Conservation (phyloP, 495 filamentous ascomycete genomes). For the Staphylotrichum longicolle region DNA sequence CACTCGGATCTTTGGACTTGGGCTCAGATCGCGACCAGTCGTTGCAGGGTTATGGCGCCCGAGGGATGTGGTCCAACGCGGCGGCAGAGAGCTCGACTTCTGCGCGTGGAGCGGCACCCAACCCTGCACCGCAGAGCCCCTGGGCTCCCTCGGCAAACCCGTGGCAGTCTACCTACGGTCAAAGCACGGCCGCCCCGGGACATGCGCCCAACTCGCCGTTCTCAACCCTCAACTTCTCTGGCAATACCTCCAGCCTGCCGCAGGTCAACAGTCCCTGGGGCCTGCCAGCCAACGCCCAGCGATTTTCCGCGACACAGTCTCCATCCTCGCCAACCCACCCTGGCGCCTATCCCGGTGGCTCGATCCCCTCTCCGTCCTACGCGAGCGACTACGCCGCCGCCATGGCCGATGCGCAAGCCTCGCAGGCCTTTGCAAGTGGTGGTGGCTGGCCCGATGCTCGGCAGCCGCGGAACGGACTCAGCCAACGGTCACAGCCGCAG, state of each 20-base stretch:
- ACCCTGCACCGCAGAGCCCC: conserved; percentile 9
- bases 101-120: background rate
- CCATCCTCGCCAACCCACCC: background rate
- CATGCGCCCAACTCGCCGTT: conserved; percentile 23
- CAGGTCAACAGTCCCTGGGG: conserved; percentile 34
- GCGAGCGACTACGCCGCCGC: conserved; percentile 9
- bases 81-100: conserved; percentile 1
- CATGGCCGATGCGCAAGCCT: conserved; percentile 13
- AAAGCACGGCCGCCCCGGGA: background rate
- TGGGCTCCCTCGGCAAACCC: conserved; percentile 17
- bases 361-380: conserved; percentile 11
- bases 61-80: conserved; percentile 14
- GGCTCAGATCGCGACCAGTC: background rate
- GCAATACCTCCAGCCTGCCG: conserved; percentile 27
- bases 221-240: conserved; percentile 26
- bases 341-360: background rate
- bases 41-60: conserved; percentile 5
- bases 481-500: background rate
- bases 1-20: background rate
- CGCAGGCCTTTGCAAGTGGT: conserved; percentile 1
- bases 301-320: conserved; percentile 14
- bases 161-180: conserved; percentile 12
- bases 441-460: conserved; percentile 20
- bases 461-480: conserved; percentile 6
- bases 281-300: conserved; percentile 17